These are phyloP conservation scores for Metarhizium brunneum DNA, from an alignment of 2,329 filamentous ascomycete genomes.

Conservation along the genomic window DNA sequence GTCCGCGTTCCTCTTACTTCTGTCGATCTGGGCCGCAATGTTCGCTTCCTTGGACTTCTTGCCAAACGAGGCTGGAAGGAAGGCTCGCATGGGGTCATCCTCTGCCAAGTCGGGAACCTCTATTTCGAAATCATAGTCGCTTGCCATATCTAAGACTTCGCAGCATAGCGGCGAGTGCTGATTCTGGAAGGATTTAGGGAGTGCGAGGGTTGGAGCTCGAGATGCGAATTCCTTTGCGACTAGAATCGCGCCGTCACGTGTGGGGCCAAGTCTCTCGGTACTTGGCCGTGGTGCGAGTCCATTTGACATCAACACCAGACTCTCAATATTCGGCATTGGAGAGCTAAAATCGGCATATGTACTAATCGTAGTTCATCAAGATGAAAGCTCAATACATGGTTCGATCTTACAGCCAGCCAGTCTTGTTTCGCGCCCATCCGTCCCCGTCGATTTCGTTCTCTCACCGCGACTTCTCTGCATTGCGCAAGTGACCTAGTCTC, in stretches of 20 bases:
- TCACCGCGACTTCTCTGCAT: not conserved
- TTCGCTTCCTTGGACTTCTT: conserved; percentile 68
- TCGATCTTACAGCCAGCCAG: not conserved
- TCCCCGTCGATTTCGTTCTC: not conserved
- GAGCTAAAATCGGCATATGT: no score
- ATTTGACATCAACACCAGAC: no score
- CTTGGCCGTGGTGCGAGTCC: not conserved
- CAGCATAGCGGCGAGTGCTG: not conserved
- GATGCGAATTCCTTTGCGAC: not conserved
- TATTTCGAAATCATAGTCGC: conserved; percentile 50
- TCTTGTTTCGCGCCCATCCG: not conserved
- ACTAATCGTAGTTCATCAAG: no score
- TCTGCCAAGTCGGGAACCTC: conserved; percentile 43
- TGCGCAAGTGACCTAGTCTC: not conserved
- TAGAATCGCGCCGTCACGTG: not conserved
- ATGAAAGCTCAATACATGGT: not conserved
- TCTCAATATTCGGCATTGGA: no score
- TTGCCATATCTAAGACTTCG: conserved; percentile 36
- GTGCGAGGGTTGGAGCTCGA: not conserved
- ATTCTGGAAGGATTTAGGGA: not conserved
- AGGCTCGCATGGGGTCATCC: conserved; percentile 65
- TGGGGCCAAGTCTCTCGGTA: not conserved
- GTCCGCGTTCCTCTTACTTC: conserved; percentile 52
- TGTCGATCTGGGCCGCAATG: conserved; percentile 71
- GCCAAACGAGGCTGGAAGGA: conserved; percentile 76